Conservation (phyloP, 2,329 filamentous ascomycete genomes). For the Colletotrichum aenigma region DNA sequence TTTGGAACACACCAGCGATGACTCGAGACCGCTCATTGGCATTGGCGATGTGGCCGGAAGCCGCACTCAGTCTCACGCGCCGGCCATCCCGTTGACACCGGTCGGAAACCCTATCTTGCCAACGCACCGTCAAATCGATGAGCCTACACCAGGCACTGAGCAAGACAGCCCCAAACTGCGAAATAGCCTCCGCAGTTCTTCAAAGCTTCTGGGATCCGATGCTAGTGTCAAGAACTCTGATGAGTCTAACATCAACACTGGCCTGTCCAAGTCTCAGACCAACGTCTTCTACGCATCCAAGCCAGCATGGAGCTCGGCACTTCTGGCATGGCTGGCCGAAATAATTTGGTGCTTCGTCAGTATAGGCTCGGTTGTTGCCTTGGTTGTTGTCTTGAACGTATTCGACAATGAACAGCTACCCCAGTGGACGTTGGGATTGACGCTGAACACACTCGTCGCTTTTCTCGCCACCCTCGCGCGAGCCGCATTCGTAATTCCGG, state of each 20-base stretch:
- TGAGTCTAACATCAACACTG: neutral
- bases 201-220: neutral
- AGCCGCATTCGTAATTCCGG: slow-evolving; percentile 26
- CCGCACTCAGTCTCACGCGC: neutral
- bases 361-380: neutral
- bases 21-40: neutral
- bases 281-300: neutral
- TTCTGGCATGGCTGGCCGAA: neutral
- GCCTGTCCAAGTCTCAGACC: slow-evolving; percentile 17
- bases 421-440: slow-evolving; percentile 25
- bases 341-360: neutral
- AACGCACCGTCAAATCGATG: neutral
- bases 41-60: neutral
- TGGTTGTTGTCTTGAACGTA: neutral
- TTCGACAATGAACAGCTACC: neutral
- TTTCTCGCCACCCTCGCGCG: slow-evolving; percentile 28
- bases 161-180: neutral
- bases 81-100: neutral
- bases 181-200: neutral
- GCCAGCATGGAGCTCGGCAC: neutral
- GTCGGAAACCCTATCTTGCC: neutral
- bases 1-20: neutral
- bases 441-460: slow-evolving; percentile 30
- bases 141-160: neutral
- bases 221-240: neutral